These are phyloP conservation scores for Sclerotinia nivalis DNA, from an alignment of 2,329 filamentous ascomycete species.

Conservation along the genomic window DNA sequence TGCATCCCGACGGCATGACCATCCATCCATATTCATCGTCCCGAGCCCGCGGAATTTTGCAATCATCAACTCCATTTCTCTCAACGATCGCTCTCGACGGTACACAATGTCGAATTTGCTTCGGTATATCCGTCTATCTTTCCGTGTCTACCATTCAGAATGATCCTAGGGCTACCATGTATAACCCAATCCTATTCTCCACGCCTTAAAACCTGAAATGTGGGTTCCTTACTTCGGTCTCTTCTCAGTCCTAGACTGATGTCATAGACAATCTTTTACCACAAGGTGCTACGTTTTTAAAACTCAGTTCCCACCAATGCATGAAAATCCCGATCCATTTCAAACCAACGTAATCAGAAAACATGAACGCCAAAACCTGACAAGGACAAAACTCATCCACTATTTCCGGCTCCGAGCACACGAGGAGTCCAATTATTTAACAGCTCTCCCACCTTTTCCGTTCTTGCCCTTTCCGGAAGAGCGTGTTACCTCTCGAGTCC, in stretches of 20 bases:
- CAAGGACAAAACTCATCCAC: background rate
- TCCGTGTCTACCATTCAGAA: background rate
- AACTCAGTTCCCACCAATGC: background rate
- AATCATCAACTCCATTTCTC: background rate
- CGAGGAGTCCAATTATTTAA: background rate
- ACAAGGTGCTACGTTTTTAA: background rate
- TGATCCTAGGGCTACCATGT: background rate
- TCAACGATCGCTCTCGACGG: background rate
- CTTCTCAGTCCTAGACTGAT: background rate
- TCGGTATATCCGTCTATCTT: background rate
- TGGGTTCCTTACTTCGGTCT: background rate
- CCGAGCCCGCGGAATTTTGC: background rate
- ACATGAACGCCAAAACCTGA: constrained; percentile 7
- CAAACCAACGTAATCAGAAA: background rate
- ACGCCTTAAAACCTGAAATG: background rate
- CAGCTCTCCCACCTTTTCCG: background rate
- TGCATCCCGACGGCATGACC: constrained; percentile 9
- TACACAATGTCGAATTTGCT: background rate
- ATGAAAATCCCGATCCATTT: background rate
- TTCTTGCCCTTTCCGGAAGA: constrained; percentile 7
- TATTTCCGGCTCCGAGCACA: background rate
- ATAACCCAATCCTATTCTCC: background rate
- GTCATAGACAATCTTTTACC: background rate
- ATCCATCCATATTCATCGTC: background rate
- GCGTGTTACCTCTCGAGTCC: background rate